Evolutionary conservation across 306 rosid species (phyloP).

Genomic region (peach (Prunus persica)): DNA sequence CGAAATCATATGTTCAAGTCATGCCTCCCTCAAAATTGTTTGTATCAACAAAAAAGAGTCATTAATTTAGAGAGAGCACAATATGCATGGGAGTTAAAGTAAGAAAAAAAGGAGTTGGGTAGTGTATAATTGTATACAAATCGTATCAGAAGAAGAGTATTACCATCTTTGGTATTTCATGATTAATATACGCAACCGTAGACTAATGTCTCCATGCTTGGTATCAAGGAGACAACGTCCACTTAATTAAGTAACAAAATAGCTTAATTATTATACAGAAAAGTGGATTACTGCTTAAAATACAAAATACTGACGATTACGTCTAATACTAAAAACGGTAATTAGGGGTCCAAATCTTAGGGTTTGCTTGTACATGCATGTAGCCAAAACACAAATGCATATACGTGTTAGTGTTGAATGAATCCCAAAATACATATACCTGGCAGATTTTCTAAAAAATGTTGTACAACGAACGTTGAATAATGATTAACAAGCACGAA

Average conservation of each 20-base stretch:
- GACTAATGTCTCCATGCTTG: slow-evolving; percentile 31
- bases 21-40: rapidly evolving
- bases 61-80: no score
- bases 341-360: slow-evolving; percentile 19
- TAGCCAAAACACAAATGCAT: slow-evolving; percentile 19
- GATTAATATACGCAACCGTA: neutral
- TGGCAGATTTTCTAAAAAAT: slow-evolving; percentile 33
- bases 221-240: slow-evolving; percentile 24
- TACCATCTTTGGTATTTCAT: neutral
- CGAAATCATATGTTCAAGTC: no score
- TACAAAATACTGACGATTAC: neutral
- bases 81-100: no score
- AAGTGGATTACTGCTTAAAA: neutral
- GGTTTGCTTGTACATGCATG: slow-evolving; percentile 17
- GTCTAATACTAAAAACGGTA: slow-evolving; percentile 11
- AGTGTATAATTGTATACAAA: neutral
- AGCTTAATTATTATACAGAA: neutral
- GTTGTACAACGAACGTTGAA: slow-evolving; percentile 58
- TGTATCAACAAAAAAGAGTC: no score
- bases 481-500: slow-evolving; percentile 22
- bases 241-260: slow-evolving; percentile 7
- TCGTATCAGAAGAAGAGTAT: neutral
- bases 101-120: no score
- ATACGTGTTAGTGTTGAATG: slow-evolving; percentile 34
- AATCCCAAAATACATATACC: slow-evolving; percentile 23